phyloP scores from a whole-genome alignment of 768 basidiomycete species.

The Auriscalpium microsporum region DNA sequence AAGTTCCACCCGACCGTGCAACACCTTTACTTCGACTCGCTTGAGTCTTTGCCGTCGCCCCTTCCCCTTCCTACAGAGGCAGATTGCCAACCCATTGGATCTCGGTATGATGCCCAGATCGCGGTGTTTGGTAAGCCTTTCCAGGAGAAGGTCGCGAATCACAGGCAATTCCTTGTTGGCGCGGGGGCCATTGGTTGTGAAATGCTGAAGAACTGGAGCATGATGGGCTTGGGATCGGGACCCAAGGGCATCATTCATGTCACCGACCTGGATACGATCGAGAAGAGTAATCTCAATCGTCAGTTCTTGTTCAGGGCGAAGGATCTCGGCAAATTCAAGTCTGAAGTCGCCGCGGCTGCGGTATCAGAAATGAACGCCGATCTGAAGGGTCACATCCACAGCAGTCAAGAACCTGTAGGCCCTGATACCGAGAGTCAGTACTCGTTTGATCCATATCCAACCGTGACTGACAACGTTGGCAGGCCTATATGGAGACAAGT shows the following conservation, averaged over 20 bases:
- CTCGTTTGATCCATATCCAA: not conserved
- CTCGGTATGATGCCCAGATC: constrained; percentile 90
- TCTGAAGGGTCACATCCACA: constrained; percentile 73
- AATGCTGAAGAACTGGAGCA: constrained; percentile 99
- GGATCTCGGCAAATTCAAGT: constrained; percentile 95
- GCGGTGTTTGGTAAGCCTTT: constrained; percentile 92
- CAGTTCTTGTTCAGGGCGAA: constrained; percentile 97
- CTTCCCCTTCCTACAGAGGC: constrained; percentile 65
- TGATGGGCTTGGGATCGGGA: constrained; percentile 91
- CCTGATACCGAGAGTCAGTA: constrained; percentile 82
- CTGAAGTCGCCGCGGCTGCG: constrained; percentile 86
- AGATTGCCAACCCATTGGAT: constrained; percentile 73
- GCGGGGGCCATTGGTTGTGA: constrained; percentile 99
- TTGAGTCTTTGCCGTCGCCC: constrained; percentile 79
- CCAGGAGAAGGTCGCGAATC: constrained; percentile 84
- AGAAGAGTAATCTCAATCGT: constrained; percentile 97
- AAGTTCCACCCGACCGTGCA: constrained; percentile 98
- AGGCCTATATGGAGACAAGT: constrained; percentile 85
- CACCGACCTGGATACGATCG: constrained; percentile 97
- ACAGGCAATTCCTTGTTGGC: constrained; percentile 94
- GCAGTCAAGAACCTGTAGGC: constrained; percentile 91
- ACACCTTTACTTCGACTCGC: constrained; percentile 92
- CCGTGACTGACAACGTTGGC: not conserved
- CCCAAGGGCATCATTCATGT: constrained; percentile 78
- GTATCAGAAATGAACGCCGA: constrained; percentile 96